Percentiles rank a stretch among this genome's conserved stretches.
phyloP scores from a whole-genome alignment of 257 asterid species.

The Echium plantagineum region DNA sequence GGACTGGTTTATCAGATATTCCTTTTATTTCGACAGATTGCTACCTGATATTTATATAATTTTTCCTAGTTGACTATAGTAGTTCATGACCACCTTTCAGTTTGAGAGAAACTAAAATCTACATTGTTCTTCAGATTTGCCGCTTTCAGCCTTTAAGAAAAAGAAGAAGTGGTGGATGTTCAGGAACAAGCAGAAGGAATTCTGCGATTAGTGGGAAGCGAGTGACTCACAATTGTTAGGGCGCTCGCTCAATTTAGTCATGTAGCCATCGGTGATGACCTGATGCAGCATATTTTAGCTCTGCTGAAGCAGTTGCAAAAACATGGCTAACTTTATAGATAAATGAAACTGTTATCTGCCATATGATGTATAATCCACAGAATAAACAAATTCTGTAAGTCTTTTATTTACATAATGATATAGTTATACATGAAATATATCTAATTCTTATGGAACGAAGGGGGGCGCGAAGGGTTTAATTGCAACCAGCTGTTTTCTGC shows the following conservation, averaged over 20 bases:
- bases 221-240: not conserved
- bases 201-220: not conserved
- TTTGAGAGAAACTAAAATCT: not conserved
- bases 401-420: not conserved
- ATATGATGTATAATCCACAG: not conserved
- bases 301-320: not conserved
- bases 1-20: too few species aligned
- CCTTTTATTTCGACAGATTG: too few species aligned
- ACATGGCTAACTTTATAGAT: slow-evolving; percentile 1
- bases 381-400: not conserved
- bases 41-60: not conserved
- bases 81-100: not conserved
- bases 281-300: not conserved
- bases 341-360: not conserved
- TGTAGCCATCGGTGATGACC: too few species aligned
- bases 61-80: not conserved
- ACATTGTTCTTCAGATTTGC: slow-evolving; percentile 39
- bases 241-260: not conserved
- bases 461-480: too few species aligned
- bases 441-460: too few species aligned
- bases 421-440: not conserved
- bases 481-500: too few species aligned
- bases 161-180: slow-evolving; percentile 92
- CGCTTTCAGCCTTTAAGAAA: slow-evolving; percentile 51
- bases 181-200: slow-evolving; percentile 44